These are phyloP conservation scores for Candolleomyces eurysporus DNA, from an alignment of 768 basidiomycete species.

Conservation along the genomic window DNA sequence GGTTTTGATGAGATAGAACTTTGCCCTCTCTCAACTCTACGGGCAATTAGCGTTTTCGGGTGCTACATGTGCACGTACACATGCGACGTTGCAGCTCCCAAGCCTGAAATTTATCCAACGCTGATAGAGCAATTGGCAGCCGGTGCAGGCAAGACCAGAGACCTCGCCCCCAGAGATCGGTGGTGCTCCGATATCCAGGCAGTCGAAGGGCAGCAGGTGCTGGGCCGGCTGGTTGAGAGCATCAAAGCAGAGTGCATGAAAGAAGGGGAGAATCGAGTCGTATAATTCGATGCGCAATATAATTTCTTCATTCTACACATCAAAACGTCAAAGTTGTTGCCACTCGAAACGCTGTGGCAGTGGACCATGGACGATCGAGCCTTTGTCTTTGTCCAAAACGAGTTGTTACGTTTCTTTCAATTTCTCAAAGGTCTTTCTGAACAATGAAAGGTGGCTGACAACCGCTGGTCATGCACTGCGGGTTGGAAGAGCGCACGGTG, in stretches of 20 bases:
- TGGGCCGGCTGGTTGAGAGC: neutral
- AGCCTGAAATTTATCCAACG: neutral
- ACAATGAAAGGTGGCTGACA: no score
- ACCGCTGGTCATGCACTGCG: no score
- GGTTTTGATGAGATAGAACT: neutral
- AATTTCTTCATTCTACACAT: no score
- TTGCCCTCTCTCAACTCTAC: neutral
- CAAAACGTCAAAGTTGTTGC: no score
- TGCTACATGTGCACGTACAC: constrained; percentile 1
- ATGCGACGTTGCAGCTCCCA: neutral
- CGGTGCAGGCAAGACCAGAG: neutral
- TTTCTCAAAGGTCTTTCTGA: no score
- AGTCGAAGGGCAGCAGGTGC: neutral
- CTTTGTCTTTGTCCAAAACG: no score
- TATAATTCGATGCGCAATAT: no score
- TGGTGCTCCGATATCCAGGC: neutral
- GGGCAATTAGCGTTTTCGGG: constrained; percentile 6
- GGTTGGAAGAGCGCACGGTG: no score
- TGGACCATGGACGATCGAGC: no score
- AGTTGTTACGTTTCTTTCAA: no score
- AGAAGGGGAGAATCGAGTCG: neutral
- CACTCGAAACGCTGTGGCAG: no score
- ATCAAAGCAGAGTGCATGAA: constrained; percentile 2
- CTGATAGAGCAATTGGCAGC: neutral
- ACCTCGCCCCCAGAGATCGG: constrained; percentile 1